Evolutionary conservation across 2,329 filamentous ascomycete species (phyloP).

Genomic region (Trichoderma pleuroti): DNA sequence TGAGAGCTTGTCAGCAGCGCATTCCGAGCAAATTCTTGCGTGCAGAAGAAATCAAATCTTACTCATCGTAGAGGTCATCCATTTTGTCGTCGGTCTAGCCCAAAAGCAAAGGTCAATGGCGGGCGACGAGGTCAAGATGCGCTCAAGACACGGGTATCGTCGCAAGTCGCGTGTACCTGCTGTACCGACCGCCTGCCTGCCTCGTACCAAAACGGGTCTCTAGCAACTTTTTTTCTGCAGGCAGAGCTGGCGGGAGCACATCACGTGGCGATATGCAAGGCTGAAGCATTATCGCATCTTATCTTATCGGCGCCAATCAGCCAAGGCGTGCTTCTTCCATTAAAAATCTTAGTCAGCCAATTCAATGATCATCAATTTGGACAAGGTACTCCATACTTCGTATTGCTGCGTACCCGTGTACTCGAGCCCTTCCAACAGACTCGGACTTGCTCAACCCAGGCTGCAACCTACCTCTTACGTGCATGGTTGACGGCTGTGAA

Average conservation of each 20-base stretch:
- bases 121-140: constrained; percentile 19
- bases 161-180: constrained; percentile 20
- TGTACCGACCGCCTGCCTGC: constrained; percentile 6
- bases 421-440: background rate
- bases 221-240: constrained; percentile 23
- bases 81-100: constrained; percentile 45
- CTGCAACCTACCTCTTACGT: background rate
- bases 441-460: background rate
- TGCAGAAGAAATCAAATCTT: constrained; percentile 27
- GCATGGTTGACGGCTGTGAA: background rate
- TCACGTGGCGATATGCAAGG: constrained; percentile 22
- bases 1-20: background rate
- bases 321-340: background rate
- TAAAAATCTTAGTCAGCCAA: background rate
- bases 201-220: constrained; percentile 12
- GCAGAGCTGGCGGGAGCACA: background rate
- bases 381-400: background rate
- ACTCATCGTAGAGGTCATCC: constrained; percentile 99
- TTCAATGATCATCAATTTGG: background rate
- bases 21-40: background rate
- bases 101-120: constrained; percentile 23
- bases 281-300: constrained; percentile 8
- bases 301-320: background rate
- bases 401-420: background rate
- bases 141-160: constrained; percentile 20